phyloP scores from a whole-genome alignment of 2,329 filamentous ascomycete genomes.

The Phaeosphaeria sp. region DNA sequence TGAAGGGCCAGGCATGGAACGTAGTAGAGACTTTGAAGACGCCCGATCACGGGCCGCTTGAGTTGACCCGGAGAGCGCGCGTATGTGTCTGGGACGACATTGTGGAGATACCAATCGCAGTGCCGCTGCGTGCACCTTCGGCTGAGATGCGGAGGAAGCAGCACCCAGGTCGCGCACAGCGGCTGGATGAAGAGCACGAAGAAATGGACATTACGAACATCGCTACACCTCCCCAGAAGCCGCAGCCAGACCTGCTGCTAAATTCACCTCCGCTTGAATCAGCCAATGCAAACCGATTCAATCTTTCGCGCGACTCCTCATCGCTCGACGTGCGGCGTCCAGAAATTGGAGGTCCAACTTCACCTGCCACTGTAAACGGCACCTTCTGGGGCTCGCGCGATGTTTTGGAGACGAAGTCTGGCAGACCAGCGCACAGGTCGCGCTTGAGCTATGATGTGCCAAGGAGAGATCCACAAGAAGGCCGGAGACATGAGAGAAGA shows the following conservation, averaged over 20 bases:
- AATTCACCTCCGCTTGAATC: constrained; percentile 60
- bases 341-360: constrained; percentile 28
- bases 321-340: constrained; percentile 46
- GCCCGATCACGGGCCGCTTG: constrained; percentile 87
- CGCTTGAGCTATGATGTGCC: constrained; percentile 53
- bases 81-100: constrained; percentile 99
- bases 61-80: constrained; percentile 85
- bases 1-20: constrained; percentile 99
- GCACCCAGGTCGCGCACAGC: constrained; percentile 43
- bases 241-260: constrained; percentile 72
- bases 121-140: constrained; percentile 84
- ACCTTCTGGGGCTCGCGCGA: constrained; percentile 35
- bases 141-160: constrained; percentile 79
- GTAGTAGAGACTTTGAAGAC: constrained; percentile 97
- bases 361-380: constrained; percentile 44
- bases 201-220: constrained; percentile 88
- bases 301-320: constrained; percentile 55
- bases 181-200: constrained; percentile 65
- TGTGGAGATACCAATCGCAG: constrained; percentile 92
- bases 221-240: constrained; percentile 60
- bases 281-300: constrained; percentile 54
- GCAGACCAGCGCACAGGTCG: constrained; percentile 35
- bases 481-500: constrained; percentile 47
- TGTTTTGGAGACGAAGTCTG: constrained; percentile 17
- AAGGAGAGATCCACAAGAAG: constrained; percentile 35